Conservation (phyloP, 2,329 filamentous ascomycete genomes). For the Aspergillus pseudoviridinutans region DNA sequence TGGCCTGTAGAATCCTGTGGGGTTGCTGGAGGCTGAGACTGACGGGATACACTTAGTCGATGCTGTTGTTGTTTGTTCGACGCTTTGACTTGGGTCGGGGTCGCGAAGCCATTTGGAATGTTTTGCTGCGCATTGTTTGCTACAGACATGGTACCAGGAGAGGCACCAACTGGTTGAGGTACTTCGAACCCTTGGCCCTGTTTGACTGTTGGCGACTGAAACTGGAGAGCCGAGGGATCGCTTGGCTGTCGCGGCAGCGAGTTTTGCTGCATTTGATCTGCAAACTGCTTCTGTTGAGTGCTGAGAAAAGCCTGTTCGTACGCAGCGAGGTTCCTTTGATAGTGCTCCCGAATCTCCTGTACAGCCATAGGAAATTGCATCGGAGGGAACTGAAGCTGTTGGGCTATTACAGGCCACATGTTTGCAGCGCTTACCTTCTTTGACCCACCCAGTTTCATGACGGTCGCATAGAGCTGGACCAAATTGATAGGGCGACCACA, state of each 20-base stretch:
- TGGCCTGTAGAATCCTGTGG: slow-evolving; percentile 27
- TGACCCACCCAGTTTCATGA: slow-evolving; percentile 74
- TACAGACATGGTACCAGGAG: slow-evolving; percentile 28
- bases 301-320: slow-evolving; percentile 62
- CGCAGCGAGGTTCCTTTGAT: slow-evolving; percentile 68
- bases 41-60: slow-evolving; percentile 29
- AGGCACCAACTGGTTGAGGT: slow-evolving; percentile 29
- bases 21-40: slow-evolving; percentile 29
- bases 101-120: slow-evolving; percentile 38
- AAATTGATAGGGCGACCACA: slow-evolving; percentile 71
- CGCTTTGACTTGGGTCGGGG: slow-evolving; percentile 32
- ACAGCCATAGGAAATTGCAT: slow-evolving; percentile 64
- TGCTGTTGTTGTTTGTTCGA: slow-evolving; percentile 31
- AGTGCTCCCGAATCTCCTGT: slow-evolving; percentile 66
- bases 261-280: slow-evolving; percentile 42
- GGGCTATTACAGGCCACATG: slow-evolving; percentile 70
- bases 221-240: slow-evolving; percentile 39
- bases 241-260: slow-evolving; percentile 37
- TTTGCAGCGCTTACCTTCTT: slow-evolving; percentile 66
- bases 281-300: slow-evolving; percentile 42
- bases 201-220: slow-evolving; percentile 44
- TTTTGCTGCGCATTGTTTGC: slow-evolving; percentile 28
- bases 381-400: slow-evolving; percentile 56
- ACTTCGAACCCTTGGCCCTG: slow-evolving; percentile 48
- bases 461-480: slow-evolving; percentile 70